A percentile compares a stretch with the other conserved stretches of the same genome.
phyloP scores from a whole-genome alignment of 2,329 filamentous ascomycete species.

The Sclerotiophoma versabilis region DNA sequence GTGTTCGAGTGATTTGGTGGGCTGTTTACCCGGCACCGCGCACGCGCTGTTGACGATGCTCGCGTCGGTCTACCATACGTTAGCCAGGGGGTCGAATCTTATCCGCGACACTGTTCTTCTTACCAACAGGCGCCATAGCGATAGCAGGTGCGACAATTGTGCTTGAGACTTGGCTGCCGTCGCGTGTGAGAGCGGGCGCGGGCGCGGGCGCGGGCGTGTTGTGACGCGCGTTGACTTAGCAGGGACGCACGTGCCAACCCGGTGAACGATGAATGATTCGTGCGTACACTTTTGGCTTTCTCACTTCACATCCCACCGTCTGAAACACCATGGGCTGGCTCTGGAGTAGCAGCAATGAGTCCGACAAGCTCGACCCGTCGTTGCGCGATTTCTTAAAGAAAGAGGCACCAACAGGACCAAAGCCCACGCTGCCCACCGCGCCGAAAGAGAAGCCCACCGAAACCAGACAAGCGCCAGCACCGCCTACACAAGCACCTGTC shows the following conservation, averaged over 20 bases:
- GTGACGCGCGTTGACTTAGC: slow-evolving; percentile 26
- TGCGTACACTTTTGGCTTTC: neutral
- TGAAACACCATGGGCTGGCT: slow-evolving; percentile 66
- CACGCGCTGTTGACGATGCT: slow-evolving; percentile 64
- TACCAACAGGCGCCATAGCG: slow-evolving; percentile 47
- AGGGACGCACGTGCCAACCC: slow-evolving; percentile 15
- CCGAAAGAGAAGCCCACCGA: slow-evolving; percentile 37
- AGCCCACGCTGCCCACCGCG: slow-evolving; percentile 36
- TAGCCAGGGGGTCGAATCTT: neutral
- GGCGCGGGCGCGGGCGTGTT: slow-evolving; percentile 32
- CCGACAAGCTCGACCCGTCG: slow-evolving; percentile 79
- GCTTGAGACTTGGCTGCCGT: slow-evolving; percentile 9
- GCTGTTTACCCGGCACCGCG: slow-evolving; percentile 62
- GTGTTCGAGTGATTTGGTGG: slow-evolving; percentile 6
- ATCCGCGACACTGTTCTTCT: neutral
- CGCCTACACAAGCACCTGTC: slow-evolving; percentile 10
- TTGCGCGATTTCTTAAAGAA: slow-evolving; percentile 84
- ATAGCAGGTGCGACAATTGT: slow-evolving; percentile 26
- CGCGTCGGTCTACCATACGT: slow-evolving; percentile 55
- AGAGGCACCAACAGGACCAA: slow-evolving; percentile 78
- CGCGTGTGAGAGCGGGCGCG: slow-evolving; percentile 27
- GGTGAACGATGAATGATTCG: slow-evolving; percentile 22
- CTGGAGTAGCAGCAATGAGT: slow-evolving; percentile 56
- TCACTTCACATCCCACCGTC: neutral
- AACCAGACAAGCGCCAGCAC: slow-evolving; percentile 15